phyloP scores from a whole-genome alignment of 805 yeast genomes.

The Monosporozyma aquatica region DNA sequence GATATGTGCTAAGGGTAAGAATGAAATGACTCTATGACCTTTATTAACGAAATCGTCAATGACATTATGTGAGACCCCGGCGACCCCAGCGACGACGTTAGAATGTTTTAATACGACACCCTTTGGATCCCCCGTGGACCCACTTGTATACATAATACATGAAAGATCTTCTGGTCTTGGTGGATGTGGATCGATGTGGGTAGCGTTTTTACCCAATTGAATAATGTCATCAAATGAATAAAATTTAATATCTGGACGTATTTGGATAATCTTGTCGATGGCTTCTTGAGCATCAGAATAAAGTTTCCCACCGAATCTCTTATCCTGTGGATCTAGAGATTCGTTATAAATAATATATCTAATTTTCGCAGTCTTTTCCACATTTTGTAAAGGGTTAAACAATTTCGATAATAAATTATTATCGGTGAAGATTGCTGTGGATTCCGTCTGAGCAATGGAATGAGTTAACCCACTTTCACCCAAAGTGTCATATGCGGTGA shows the following conservation, averaged over 20 bases:
- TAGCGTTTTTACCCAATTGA: slow-evolving; percentile 47
- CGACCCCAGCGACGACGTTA: slow-evolving; percentile 72
- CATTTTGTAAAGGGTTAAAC: slow-evolving; percentile 50
- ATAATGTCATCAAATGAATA: slow-evolving; percentile 57
- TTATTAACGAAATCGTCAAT: slow-evolving; percentile 40
- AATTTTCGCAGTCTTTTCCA: slow-evolving; percentile 46
- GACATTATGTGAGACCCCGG: slow-evolving; percentile 66
- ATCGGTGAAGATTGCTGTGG: slow-evolving; percentile 77
- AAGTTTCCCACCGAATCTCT: slow-evolving; percentile 52
- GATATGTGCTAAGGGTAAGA: slow-evolving; percentile 93
- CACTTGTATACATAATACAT: slow-evolving; percentile 65
- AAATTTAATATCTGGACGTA: slow-evolving; percentile 69
- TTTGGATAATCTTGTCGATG: slow-evolving; percentile 45
- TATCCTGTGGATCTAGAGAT: slow-evolving; percentile 47
- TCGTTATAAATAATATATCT: slow-evolving; percentile 67
- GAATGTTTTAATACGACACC: slow-evolving; percentile 61
- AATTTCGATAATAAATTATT: slow-evolving; percentile 60
- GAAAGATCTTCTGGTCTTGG: slow-evolving; percentile 45
- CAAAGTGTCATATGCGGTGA: slow-evolving; percentile 94
- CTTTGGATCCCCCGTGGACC: slow-evolving; percentile 72
- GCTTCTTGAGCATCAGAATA: slow-evolving; percentile 50
- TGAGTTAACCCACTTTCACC: slow-evolving; percentile 85
- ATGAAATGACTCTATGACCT: slow-evolving; percentile 70
- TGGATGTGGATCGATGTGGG: slow-evolving; percentile 29
- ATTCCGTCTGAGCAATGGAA: slow-evolving; percentile 73